Conservation (phyloP, 495 filamentous ascomycete species). For the Neurospora africana region DNA sequence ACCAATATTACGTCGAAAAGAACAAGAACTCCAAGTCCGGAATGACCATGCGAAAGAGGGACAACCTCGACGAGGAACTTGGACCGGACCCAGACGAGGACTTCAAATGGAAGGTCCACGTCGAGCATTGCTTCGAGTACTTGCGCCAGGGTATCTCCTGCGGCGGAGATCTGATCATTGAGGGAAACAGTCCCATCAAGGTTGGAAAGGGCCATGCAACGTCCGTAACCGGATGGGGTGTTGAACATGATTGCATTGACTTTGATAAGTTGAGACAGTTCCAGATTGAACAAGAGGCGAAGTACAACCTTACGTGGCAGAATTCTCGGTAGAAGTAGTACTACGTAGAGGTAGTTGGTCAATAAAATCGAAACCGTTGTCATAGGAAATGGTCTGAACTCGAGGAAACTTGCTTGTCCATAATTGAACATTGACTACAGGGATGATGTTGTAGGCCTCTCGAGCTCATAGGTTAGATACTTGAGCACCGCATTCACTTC, state of each 20-base stretch:
- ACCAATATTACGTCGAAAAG: neutral
- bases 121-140: constrained; percentile 3
- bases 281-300: constrained; percentile 9
- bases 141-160: neutral
- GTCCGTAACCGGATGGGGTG: neutral
- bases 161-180: neutral
- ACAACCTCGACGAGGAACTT: neutral
- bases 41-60: neutral
- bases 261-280: constrained; percentile 3
- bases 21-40: neutral
- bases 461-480: neutral
- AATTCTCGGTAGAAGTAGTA: neutral
- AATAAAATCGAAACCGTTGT: too few relatives aligned
- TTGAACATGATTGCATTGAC: constrained; percentile 5
- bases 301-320: neutral
- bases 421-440: neutral
- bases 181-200: neutral
- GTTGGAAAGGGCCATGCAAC: constrained; percentile 2
- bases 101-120: neutral
- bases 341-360: too few relatives aligned
- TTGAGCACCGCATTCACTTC: neutral
- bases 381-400: neutral
- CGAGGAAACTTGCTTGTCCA: neutral
- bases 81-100: neutral
- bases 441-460: neutral